Evolutionary conservation across 371 early-diverging fungal genomes (phyloP), one percentile per base, ranked within the genome.

Genomic region (Catenaria anguillulae): DNA sequence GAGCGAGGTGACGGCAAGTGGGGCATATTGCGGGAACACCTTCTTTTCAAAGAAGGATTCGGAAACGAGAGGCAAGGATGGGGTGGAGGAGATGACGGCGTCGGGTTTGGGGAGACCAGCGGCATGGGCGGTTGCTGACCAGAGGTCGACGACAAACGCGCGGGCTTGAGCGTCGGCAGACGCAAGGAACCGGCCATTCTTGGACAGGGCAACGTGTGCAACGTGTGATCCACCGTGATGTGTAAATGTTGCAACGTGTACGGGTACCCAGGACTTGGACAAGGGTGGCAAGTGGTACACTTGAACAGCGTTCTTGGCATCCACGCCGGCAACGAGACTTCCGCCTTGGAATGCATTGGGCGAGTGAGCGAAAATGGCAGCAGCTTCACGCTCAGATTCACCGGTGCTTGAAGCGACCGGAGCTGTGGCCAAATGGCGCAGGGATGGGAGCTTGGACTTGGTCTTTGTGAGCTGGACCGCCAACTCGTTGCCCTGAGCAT

Each of bases 21-120:
- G 55, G 15, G 50, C 29, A 23, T 55, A 23, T 34, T 13, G 8
- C 10, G 55, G 33, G 5, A 55, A 23, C 5, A 21, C 21, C 52
- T 31, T 31, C 60, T 58, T 63, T 13, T 36, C 36, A 29, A 62
- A 59, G 24, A 17, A 62, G 4, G 46, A 8, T 24, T 19, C 46
- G 46, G 19, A 21, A 5, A 46, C n/a, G n/a, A 8, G 46, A 6
- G 13, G 2, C 46, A 24, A 19, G 46, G 17, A n/a, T n/a, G n/a
- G n/a, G n/a, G n/a, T n/a, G n/a, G n/a, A n/a, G n/a, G n/a, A n/a
- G n/a, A n/a, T n/a, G n/a, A n/a, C n/a, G n/a, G n/a, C n/a, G n/a
- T n/a, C n/a, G n/a, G n/a, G 0, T 10, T 19, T 8, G 4, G n/a
- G 2, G 45, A n/a, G 8, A 21, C 8, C 19, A 24, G 46, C 2